Percentiles rank a stretch among this genome's conserved stretches.
Conservation (phyloP, 768 basidiomycete genomes). For the Hericium rajendrae region DNA sequence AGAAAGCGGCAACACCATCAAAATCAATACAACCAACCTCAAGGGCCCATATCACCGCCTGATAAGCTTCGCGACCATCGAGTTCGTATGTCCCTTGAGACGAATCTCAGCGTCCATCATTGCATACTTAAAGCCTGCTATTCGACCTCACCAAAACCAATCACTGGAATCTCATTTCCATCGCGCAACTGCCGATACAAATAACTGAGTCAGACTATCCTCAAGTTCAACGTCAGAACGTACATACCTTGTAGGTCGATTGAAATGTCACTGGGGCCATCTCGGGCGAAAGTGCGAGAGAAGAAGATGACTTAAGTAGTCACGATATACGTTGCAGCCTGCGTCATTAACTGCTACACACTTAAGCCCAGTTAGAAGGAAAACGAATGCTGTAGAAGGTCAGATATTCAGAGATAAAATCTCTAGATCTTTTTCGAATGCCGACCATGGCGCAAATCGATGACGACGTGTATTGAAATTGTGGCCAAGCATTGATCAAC, state of each 20-base stretch:
- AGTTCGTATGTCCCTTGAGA: constrained; percentile 51
- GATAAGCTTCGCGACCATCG: constrained; percentile 45
- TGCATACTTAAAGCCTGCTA: too few relatives aligned
- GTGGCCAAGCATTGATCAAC: too few relatives aligned
- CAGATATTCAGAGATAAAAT: too few relatives aligned
- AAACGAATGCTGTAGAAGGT: too few relatives aligned
- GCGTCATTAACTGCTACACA: too few relatives aligned
- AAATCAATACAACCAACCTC: constrained; percentile 31
- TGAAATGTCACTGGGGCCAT: background rate
- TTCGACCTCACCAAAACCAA: constrained; percentile 40
- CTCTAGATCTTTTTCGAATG: too few relatives aligned
- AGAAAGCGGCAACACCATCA: background rate
- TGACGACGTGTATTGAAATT: too few relatives aligned
- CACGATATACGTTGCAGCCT: too few relatives aligned
- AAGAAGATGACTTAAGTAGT: too few relatives aligned
- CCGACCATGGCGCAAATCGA: too few relatives aligned
- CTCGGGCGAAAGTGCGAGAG: background rate
- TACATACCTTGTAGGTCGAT: background rate
- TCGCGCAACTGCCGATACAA: constrained; percentile 33
- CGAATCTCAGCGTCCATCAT: background rate
- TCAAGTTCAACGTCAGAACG: background rate
- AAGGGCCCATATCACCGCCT: constrained; percentile 49
- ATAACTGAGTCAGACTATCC: background rate
- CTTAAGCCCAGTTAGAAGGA: too few relatives aligned
- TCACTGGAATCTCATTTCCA: constrained; percentile 43